Evolutionary conservation across 305 asterid genomes (phyloP), one percentile per base, ranked within the genome.

Genomic region (Plantago rigida): DNA sequence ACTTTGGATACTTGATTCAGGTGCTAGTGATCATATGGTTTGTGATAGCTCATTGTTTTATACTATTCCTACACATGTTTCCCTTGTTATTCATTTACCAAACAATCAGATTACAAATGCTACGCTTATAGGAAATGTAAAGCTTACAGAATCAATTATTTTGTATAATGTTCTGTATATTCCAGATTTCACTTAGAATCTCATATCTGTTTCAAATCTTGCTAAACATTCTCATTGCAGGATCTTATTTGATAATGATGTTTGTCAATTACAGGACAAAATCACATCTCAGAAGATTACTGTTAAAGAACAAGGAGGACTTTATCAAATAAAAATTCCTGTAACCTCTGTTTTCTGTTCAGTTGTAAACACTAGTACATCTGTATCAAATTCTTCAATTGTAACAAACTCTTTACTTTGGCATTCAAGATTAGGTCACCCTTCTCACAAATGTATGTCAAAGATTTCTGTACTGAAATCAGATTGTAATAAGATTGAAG

Each of bases 401-500:
- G 13, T 46, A 0, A 14, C 6, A 10, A 46, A 9, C 3, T 2
- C 49, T 3, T 6, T 10, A 0, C 13, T 46, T 13, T 46, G 49
- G 13, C 49, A 46, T 46, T 8, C 3, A 0, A 46, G 13, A 46
- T 0, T 46, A 46, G 49, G 49, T 0, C 49, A 46, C 1, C 1
- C 3, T 0, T 9, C 49, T 10, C 13, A 46, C 11, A 10, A 46
- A 10, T 3, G 14, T 46, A 2, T 46, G n/a, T 8, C 13, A 0
- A 1, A 22, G 1, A 44, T 44, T 0, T 9, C 48, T 44, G 48
- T 9, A 4, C 0, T 44, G 48, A 44, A 44, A 3, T 3, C 0
- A 0, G 0, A 0, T 2, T 2, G 4, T 8, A 8, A 44, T 8
- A 44, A 44, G 0, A 8, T 0, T 2, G 13, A 0, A 3, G 13